A percentile compares a stretch with the other conserved stretches of the same genome.
Evolutionary conservation across 495 filamentous ascomycete genomes (phyloP).

Genomic region (Penicillium daleae): DNA sequence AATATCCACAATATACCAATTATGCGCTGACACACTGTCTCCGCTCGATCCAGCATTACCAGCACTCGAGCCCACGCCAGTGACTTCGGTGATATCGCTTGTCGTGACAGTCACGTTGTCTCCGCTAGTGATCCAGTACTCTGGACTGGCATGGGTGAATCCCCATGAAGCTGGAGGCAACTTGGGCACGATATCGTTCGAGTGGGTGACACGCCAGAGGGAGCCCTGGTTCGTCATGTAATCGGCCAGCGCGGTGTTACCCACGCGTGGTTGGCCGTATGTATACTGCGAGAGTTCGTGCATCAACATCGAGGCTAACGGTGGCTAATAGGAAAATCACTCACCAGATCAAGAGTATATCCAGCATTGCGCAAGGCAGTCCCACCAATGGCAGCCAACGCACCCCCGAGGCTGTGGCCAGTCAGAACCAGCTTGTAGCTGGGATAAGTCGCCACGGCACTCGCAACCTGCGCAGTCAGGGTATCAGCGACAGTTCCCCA

Average conservation of each 20-base stretch:
- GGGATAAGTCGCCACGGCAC: slow-evolving; percentile 46
- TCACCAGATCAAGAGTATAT: slow-evolving; percentile 37
- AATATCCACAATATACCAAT: slow-evolving; percentile 32
- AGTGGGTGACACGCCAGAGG: slow-evolving; percentile 68
- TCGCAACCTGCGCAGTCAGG: slow-evolving; percentile 39
- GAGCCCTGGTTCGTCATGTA: slow-evolving; percentile 56
- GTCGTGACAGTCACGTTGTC: slow-evolving; percentile 45
- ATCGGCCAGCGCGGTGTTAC: slow-evolving; percentile 56
- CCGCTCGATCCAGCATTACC: slow-evolving; percentile 44
- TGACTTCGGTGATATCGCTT: slow-evolving; percentile 43
- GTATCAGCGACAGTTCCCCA: slow-evolving; percentile 54
- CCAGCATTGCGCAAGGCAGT: slow-evolving; percentile 59
- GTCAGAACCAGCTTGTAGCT: slow-evolving; percentile 60
- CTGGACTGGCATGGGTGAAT: slow-evolving; percentile 66
- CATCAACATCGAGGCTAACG: not conserved
- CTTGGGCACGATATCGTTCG: slow-evolving; percentile 66
- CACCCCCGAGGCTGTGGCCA: slow-evolving; percentile 72
- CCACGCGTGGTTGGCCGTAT: slow-evolving; percentile 71
- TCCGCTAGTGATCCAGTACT: slow-evolving; percentile 63
- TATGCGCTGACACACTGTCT: slow-evolving; percentile 21
- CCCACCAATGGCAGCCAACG: slow-evolving; percentile 64
- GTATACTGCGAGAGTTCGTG: slow-evolving; percentile 55
- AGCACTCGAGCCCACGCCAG: slow-evolving; percentile 36
- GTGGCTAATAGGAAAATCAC: slow-evolving; percentile 2
- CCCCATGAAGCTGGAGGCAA: slow-evolving; percentile 59